Evolutionary conservation across 2,329 filamentous ascomycete genomes (phyloP).

Genomic region (Proliferodiscus dingleyae): DNA sequence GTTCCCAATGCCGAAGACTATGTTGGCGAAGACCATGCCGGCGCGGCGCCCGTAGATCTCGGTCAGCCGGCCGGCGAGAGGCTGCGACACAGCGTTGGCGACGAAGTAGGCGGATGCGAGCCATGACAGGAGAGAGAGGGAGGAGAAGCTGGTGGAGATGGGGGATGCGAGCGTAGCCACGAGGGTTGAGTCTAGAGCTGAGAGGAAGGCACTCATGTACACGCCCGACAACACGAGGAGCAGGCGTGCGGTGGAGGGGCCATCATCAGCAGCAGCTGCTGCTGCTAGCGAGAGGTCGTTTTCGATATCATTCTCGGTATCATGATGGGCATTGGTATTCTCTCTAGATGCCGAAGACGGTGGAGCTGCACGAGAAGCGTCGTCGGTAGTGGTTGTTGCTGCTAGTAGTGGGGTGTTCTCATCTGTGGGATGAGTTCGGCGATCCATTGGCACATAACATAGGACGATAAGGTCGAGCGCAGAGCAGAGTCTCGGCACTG

Average conservation of each 20-base stretch:
- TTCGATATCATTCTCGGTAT: no score
- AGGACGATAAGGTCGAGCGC: no score
- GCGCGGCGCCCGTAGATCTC: slow-evolving; percentile 66
- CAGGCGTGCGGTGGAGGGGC: background rate
- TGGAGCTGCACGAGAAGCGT: background rate
- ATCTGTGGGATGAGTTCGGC: background rate
- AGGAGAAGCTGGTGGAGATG: slow-evolving; percentile 56
- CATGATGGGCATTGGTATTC: background rate
- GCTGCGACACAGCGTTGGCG: slow-evolving; percentile 67
- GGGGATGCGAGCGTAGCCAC: slow-evolving; percentile 55
- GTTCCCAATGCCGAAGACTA: slow-evolving; percentile 59
- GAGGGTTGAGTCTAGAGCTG: slow-evolving; percentile 47
- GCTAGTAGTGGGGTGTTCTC: background rate
- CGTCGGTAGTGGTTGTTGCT: background rate
- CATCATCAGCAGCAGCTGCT: background rate
- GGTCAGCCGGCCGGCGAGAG: slow-evolving; percentile 63
- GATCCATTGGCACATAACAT: background rate
- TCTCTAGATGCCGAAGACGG: background rate
- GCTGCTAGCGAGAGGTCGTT: no score
- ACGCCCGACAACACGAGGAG: background rate
- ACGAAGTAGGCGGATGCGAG: slow-evolving; percentile 65
- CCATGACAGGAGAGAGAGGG: slow-evolving; percentile 61
- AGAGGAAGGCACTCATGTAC: slow-evolving; percentile 7
- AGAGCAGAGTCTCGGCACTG: background rate
- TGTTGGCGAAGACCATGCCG: slow-evolving; percentile 58